Evolutionary conservation across 352 stramenopile species (phyloP).

Genomic region (Globisporangium takayamanum): DNA sequence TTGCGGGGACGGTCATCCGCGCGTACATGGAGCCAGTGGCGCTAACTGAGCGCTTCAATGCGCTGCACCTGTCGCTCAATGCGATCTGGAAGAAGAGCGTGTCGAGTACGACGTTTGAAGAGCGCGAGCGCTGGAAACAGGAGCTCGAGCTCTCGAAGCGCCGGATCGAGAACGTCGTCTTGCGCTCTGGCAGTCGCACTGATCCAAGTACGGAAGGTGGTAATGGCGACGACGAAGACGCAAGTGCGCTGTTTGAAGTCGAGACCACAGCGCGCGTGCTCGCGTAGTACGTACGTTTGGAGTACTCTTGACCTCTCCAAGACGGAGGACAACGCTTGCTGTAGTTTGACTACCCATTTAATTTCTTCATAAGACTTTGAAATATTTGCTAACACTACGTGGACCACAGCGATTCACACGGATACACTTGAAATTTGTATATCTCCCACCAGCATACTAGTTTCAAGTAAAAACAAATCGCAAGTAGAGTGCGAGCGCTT

Average conservation of each 20-base stretch:
- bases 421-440: too few species aligned
- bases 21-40: conserved; percentile 37
- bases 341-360: too few species aligned
- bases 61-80: conserved; percentile 13
- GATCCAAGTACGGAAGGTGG: neutral
- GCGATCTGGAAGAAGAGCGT: conserved; percentile 8
- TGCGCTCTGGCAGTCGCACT: conserved; percentile 7
- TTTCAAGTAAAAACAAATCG: too few species aligned
- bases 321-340: too few species aligned
- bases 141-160: conserved; percentile 62
- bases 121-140: conserved; percentile 35
- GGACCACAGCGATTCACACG: too few species aligned
- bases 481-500: too few species aligned
- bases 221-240: neutral
- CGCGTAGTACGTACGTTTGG: too few species aligned
- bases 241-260: conserved; percentile 11
- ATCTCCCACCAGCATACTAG: too few species aligned
- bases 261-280: conserved; percentile 15
- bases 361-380: too few species aligned
- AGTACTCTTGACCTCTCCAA: too few species aligned
- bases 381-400: too few species aligned
- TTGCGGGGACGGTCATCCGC: conserved; percentile 17
- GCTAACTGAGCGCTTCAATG: conserved; percentile 54
- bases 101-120: conserved; percentile 9
- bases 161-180: conserved; percentile 27